A percentile compares a stretch with the other conserved stretches of the same genome.
These are phyloP conservation scores for Bruguiera sexangula DNA, from an alignment of 345 rosid species.

Conservation along the genomic window DNA sequence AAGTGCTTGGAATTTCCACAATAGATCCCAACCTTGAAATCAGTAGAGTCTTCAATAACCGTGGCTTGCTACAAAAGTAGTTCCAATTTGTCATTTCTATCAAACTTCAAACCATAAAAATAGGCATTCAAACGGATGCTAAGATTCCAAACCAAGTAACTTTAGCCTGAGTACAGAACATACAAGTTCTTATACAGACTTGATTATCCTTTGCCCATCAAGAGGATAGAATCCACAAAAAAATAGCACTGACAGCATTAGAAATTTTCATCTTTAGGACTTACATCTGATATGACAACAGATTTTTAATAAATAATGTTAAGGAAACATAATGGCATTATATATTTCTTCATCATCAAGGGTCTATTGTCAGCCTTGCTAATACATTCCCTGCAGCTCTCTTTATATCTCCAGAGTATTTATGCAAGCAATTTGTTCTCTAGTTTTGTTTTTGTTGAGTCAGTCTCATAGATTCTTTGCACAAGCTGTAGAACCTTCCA, in stretches of 20 bases:
- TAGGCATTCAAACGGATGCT: neutral
- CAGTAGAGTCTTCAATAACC: slow-evolving; percentile 65
- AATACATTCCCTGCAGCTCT: neutral
- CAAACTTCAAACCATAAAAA: slow-evolving; percentile 3
- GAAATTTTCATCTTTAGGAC: neutral
- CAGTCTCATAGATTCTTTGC: neutral
- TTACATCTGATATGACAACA: too few species aligned
- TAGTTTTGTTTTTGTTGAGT: neutral
- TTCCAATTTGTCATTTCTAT: slow-evolving; percentile 14
- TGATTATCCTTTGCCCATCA: neutral
- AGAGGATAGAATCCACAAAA: neutral
- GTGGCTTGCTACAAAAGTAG: slow-evolving; percentile 66
- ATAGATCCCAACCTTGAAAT: slow-evolving; percentile 66
- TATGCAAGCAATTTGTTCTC: neutral
- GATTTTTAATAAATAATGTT: too few species aligned
- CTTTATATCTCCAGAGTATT: neutral
- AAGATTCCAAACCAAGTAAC: neutral
- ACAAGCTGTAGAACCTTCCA: too few species aligned
- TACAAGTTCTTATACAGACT: neutral
- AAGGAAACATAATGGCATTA: too few species aligned
- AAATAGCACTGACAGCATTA: neutral
- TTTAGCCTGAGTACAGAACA: neutral
- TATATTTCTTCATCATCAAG: neutral
- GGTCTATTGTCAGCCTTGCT: neutral
- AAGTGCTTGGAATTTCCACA: slow-evolving; percentile 55